Evolutionary conservation across 495 filamentous ascomycete genomes (phyloP), one percentile per base, ranked within the genome.

Genomic region (Talaromyces wortmannii): DNA sequence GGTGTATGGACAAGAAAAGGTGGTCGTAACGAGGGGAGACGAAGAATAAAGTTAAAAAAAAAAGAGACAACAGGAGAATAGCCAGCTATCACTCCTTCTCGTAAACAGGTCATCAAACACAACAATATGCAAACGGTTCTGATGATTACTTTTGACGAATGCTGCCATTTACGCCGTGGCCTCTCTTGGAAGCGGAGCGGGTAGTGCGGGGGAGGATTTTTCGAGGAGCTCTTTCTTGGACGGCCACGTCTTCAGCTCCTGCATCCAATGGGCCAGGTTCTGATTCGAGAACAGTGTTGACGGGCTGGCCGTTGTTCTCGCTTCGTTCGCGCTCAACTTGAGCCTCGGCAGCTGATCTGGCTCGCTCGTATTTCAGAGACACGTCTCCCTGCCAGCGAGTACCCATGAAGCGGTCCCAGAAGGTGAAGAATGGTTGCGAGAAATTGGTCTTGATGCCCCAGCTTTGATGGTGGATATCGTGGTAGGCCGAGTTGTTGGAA

Each of bases 391-490:
- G 67, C 75, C 75, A 79, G 47, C 69, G 67, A 15, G 77, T 80
- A 16, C 64, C 63, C 13, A 79, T 63, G 5, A 79, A 55, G 30
- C 74, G 70, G 53, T 80, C 77, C 76, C 77, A 80, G 62, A 80
- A 75, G 50, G 63, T 76, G 52, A 77, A 78, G 62, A 78, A 79
- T 13, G 76, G 77, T 52, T 79, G 77, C 0, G 77, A 78, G 59
- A 78, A 79, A 56, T 79, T 79, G 45, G 67, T 78, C 61, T 79
- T 97, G 76, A 98, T 96, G 48, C 94, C 94, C 94, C 92, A 98
- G 73, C 89, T 95, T 73, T 98, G 94, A 71, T 98, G 94, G 68
- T 98, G 94, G 51, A 98, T 89, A 67, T 98, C 94, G 68, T 98
- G 94, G 70, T 95, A 98, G 17, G 83, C 85, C 16, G 94, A 89